Evolutionary conservation across 2,329 filamentous ascomycete genomes (phyloP).

Genomic region (Plenodomus biglobosus): DNA sequence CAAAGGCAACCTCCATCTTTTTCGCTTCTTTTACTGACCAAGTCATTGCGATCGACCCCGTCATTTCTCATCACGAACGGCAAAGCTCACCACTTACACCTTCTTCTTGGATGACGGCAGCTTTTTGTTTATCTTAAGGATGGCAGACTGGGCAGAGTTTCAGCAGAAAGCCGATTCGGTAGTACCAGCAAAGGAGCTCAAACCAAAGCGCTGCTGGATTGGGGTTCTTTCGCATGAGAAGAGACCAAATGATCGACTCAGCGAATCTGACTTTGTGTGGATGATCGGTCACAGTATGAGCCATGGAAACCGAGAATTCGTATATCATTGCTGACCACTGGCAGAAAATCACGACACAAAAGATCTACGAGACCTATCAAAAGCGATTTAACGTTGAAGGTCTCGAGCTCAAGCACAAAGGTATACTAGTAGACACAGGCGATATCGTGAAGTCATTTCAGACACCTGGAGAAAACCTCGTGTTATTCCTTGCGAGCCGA

Average conservation of each 20-base stretch:
- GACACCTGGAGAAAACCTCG: conserved; percentile 2
- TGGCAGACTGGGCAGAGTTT: conserved; percentile 27
- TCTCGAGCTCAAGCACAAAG: conserved; percentile 23
- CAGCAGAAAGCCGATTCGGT: conserved; percentile 19
- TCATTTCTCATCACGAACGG: not conserved
- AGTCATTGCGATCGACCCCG: not conserved
- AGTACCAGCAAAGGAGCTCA: conserved; percentile 20
- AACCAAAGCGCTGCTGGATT: conserved; percentile 35
- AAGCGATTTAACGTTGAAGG: conserved; percentile 5
- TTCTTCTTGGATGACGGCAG: not conserved
- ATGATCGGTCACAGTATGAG: conserved; percentile 38
- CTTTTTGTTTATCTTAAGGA: not conserved
- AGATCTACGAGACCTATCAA: conserved; percentile 20
- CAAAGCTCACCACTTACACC: too few relatives aligned
- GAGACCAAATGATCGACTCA: conserved; percentile 8
- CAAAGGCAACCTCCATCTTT: not conserved
- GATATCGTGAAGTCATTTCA: conserved; percentile 9
- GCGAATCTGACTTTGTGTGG: conserved; percentile 40
- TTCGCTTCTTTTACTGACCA: not conserved
- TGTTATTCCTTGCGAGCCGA: conserved; percentile 7
- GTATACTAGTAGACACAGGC: conserved; percentile 1
- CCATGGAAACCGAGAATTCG: not conserved
- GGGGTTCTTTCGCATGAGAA: conserved; percentile 36
- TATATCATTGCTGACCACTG: not conserved
- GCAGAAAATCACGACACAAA: conserved; percentile 26